phyloP scores from a whole-genome alignment of 371 early-diverging fungal species.

The Dinochytrium kinnereticum region DNA sequence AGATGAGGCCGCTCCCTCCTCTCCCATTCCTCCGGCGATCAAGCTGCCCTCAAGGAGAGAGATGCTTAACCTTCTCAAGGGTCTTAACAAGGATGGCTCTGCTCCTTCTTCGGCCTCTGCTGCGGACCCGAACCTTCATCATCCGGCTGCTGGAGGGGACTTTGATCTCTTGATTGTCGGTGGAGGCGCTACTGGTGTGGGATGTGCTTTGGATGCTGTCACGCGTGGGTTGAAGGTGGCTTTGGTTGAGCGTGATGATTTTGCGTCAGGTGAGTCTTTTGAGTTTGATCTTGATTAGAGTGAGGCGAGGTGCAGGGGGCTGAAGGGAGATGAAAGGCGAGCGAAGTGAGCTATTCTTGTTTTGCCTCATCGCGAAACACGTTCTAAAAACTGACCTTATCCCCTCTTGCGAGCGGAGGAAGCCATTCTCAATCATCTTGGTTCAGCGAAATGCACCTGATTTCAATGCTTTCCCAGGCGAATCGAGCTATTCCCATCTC shows the following conservation, averaged over 20 bases:
- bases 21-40: constrained; percentile 21
- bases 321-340: too few species aligned
- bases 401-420: too few species aligned
- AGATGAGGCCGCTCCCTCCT: background rate
- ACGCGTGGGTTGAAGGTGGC: constrained; percentile 96
- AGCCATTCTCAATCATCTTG: too few species aligned
- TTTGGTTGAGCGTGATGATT: constrained; percentile 97
- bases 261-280: constrained; percentile 81
- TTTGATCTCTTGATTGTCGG: constrained; percentile 97
- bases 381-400: too few species aligned
- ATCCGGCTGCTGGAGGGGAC: constrained; percentile 18
- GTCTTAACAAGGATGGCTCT: constrained; percentile 24
- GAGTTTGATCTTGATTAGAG: too few species aligned
- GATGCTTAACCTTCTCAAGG: constrained; percentile 46
- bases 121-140: background rate
- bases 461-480: too few species aligned
- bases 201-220: constrained; percentile 96
- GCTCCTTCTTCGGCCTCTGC: background rate
- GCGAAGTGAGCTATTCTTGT: too few species aligned
- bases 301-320: too few species aligned
- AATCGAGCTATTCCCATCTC: too few species aligned
- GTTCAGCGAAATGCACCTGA: too few species aligned
- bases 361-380: too few species aligned
- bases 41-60: constrained; percentile 45
- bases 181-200: constrained; percentile 98